Evolutionary conservation across 208 protist species (phyloP).

Genomic region (Wallacemonas sp.): DNA sequence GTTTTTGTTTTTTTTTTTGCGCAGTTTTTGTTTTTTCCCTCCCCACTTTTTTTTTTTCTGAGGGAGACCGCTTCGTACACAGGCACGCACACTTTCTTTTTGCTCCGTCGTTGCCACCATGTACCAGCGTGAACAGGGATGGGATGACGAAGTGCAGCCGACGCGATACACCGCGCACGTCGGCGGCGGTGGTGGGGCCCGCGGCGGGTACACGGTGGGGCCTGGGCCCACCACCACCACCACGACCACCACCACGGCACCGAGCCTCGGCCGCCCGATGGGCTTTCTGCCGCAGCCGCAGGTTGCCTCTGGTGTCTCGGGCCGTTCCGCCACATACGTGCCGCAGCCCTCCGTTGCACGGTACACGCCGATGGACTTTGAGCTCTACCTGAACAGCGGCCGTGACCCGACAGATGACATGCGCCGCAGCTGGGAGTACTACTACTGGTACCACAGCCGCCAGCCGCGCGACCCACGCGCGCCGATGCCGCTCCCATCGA

Average conservation of each 20-base stretch:
- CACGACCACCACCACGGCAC: not conserved
- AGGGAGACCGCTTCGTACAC: no score
- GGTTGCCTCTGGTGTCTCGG: not conserved
- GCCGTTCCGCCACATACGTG: conserved; percentile 2
- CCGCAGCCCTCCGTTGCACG: conserved; percentile 29
- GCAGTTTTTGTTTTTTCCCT: not conserved
- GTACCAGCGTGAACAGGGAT: conserved; percentile 17
- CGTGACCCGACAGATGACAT: conserved; percentile 78
- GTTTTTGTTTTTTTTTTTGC: conserved; percentile 16
- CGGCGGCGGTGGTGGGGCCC: conserved; percentile 1
- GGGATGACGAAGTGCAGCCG: conserved; percentile 21
- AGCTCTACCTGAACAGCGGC: conserved; percentile 77
- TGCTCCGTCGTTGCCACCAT: conserved; percentile 11
- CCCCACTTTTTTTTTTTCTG: not conserved
- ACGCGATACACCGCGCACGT: not conserved
- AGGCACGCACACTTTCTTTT: conserved; percentile 11
- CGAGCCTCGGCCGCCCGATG: not conserved
- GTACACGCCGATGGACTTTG: conserved; percentile 87
- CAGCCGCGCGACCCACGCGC: conserved; percentile 63
- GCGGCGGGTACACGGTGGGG: conserved; percentile 8
- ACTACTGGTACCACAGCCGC: conserved; percentile 87
- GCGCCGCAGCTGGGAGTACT: conserved; percentile 81
- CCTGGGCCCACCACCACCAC: conserved; percentile 12
- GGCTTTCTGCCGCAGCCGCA: not conserved
- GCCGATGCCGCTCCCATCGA: conserved; percentile 66